Evolutionary conservation across 176 grass and related monocot genomes (phyloP).

Genomic region (Triticum urartu): DNA sequence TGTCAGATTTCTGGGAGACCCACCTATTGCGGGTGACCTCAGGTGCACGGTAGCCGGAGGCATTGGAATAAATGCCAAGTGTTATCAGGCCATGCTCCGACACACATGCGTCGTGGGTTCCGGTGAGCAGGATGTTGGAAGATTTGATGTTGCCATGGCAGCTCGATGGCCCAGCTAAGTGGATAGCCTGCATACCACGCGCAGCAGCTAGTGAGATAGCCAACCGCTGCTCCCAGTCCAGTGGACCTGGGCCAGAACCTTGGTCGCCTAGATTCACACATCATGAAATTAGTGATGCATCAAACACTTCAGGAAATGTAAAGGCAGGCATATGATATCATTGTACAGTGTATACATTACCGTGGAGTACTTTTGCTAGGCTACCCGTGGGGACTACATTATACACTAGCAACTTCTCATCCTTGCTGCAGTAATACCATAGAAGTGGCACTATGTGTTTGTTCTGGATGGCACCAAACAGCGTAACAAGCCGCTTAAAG

Average conservation of each 20-base stretch:
- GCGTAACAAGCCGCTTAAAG: constrained; percentile 35
- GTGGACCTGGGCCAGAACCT: background rate
- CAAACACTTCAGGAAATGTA: background rate
- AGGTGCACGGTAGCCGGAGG: background rate
- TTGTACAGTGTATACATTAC: background rate
- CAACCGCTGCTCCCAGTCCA: constrained; percentile 24
- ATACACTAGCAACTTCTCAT: constrained; percentile 46
- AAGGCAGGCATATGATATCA: background rate
- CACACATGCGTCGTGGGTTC: constrained; percentile 10
- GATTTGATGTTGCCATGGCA: constrained; percentile 34
- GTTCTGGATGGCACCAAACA: constrained; percentile 36
- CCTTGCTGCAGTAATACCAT: constrained; percentile 42
- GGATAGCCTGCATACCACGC: constrained; percentile 1
- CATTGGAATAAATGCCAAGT: background rate
- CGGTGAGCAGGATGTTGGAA: constrained; percentile 30
- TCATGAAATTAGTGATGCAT: background rate
- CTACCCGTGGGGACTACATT: constrained; percentile 43
- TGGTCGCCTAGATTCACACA: background rate
- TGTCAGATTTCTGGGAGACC: background rate
- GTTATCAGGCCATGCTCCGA: constrained; percentile 10
- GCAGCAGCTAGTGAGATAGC: background rate
- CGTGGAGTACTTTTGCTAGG: constrained; percentile 43
- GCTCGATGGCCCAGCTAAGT: background rate
- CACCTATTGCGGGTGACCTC: background rate
- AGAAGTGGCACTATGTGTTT: constrained; percentile 42